Percentiles rank a stretch among this genome's conserved stretches.
Evolutionary conservation across 1,139 yeast species (phyloP).

Genomic region (Saccharomycopsis crataegensis): DNA sequence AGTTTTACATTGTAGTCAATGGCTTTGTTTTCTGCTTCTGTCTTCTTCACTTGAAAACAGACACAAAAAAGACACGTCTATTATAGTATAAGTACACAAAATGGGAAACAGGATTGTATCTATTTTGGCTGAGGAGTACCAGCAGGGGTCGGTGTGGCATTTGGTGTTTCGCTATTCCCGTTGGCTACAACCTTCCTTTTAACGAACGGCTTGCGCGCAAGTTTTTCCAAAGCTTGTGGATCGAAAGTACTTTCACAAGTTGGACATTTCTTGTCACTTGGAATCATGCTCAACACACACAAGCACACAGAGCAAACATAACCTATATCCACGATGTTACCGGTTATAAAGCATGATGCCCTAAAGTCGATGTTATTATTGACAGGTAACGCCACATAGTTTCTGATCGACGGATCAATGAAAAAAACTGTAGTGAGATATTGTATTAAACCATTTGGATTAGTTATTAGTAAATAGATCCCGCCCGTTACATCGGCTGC

Average conservation of each 20-base stretch:
- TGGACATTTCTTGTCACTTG: constrained; percentile 49
- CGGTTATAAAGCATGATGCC: constrained; percentile 90
- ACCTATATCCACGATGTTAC: constrained; percentile 84
- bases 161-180: background rate
- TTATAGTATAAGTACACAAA: background rate
- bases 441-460: constrained; percentile 75
- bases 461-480: constrained; percentile 65
- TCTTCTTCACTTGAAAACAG: too few species aligned
- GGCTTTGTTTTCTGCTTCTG: background rate
- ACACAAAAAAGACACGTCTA: background rate
- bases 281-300: constrained; percentile 53
- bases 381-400: constrained; percentile 72
- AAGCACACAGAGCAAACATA: constrained; percentile 93
- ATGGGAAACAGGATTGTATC: background rate
- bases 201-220: constrained; percentile 50
- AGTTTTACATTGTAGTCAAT: background rate
- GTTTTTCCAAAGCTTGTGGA: constrained; percentile 46
- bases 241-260: constrained; percentile 61
- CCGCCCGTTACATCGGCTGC: constrained; percentile 96
- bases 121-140: background rate
- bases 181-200: constrained; percentile 4
- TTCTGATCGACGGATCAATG: constrained; percentile 76
- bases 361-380: constrained; percentile 84
- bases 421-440: constrained; percentile 53
- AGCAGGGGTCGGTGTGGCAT: background rate